phyloP scores from a whole-genome alignment of 345 rosid genomes.

The Barbarea vulgaris region DNA sequence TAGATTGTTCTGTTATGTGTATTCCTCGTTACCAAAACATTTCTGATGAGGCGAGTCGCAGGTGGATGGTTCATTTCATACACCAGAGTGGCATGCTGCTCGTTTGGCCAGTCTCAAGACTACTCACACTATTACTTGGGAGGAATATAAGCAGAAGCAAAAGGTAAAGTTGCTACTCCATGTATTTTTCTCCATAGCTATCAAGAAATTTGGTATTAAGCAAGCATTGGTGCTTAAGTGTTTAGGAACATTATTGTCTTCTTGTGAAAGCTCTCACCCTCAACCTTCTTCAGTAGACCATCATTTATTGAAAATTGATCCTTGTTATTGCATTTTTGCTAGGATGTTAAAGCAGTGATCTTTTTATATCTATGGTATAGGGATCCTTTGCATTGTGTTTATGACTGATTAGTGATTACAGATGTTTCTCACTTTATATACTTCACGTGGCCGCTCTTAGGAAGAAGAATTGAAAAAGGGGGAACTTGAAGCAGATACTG shows the following conservation, averaged over 20 bases:
- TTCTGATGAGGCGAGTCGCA: conserved; percentile 94
- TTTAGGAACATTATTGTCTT: background rate
- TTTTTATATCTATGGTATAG: background rate
- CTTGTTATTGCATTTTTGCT: background rate
- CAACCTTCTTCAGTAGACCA: background rate
- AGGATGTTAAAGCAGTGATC: background rate
- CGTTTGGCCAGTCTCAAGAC: conserved; percentile 97
- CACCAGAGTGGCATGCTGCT: conserved; percentile 99
- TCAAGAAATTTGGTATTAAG: background rate
- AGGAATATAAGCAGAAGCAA: conserved; percentile 83
- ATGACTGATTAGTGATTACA: background rate
- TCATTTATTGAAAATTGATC: conserved; percentile 16
- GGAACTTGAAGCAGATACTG: conserved; percentile 83
- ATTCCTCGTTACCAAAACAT: conserved; percentile 44
- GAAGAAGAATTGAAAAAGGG: conserved; percentile 88
- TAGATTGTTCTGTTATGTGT: background rate
- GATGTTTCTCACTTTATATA: conserved; percentile 2
- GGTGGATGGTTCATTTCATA: conserved; percentile 99
- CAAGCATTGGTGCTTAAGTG: background rate
- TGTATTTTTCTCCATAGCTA: background rate
- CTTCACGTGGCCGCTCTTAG: conserved; percentile 43
- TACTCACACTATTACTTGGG: conserved; percentile 90
- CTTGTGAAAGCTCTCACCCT: background rate
- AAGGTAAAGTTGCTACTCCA: conserved; percentile 51
- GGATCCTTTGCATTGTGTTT: conserved; percentile 3